Base-by-base conservation (phyloP, 108 stramenopile species). In the Fragilaria radians region DNA sequence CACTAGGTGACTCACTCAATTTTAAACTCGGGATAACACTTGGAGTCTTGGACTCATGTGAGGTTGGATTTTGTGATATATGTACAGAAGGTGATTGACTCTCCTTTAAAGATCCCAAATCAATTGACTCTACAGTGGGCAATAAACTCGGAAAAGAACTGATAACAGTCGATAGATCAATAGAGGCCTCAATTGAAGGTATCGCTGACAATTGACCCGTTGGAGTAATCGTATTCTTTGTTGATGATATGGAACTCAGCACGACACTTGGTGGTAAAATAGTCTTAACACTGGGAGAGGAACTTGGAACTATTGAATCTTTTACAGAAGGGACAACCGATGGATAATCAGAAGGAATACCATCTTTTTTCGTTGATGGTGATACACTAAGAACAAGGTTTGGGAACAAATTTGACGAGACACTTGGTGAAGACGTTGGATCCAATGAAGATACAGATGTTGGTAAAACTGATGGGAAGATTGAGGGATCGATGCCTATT, bases 51-150 rank as follows among this genome's bases (percentile, higher is more conserved):
- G n/a, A n/a, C n/a, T n/a, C n/a, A n/a, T n/a, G n/a, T n/a, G n/a
- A n/a, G n/a, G n/a, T n/a, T n/a, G n/a, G 59, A 47, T 2, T 50
- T 50, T 27, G 27, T 26, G 18, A 7, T 5, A 17, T 50, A 28
- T 46, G 54, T 36, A 4, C 46, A 9, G 2, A 46, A 36, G 14
- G 54, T 19, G 32, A n/a, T 34, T 14, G 36, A 17, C 25, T 46
- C 17, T 50, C 52, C 24, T 14, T 26, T 49, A 46, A 18, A 28
- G 59, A 53, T 7, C 52, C 52, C 5, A 52, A 7, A 14, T 50
- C 9, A 52, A 52, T 29, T 21, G 59, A 52, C 59, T 26, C 46
- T 5, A 52, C 14, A 18, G 45, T 52, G 11, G 59, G 59, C n/a
- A 19, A 47, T 1, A 50, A 28, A 42, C 52, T 60, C 29, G 59